Conservation (phyloP, 805 yeast genomes). For the Yarrowia divulgata region DNA sequence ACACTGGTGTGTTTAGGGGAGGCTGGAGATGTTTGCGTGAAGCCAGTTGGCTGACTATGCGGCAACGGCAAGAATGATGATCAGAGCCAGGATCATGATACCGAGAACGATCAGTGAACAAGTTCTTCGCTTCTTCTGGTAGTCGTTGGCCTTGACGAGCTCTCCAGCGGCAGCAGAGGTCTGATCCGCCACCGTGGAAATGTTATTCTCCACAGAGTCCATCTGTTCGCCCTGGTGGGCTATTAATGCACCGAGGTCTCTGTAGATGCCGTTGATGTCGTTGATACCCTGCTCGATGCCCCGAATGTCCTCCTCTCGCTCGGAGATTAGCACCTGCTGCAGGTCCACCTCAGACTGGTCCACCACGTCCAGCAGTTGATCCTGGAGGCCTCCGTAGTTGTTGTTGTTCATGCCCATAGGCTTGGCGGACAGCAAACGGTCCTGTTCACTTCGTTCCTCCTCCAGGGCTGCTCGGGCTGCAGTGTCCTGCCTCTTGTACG, state of each 20-base stretch:
- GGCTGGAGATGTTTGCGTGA: no score
- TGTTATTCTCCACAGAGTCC: conserved; percentile 83
- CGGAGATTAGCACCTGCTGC: conserved; percentile 49
- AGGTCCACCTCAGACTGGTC: conserved; percentile 45
- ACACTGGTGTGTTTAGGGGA: no score
- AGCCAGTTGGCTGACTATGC: conserved; percentile 1
- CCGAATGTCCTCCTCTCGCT: conserved; percentile 74
- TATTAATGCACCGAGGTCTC: conserved; percentile 78
- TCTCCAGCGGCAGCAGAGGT: conserved; percentile 76
- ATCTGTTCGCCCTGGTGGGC: conserved; percentile 85
- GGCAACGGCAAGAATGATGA: conserved; percentile 56
- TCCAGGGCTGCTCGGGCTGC: conserved; percentile 36
- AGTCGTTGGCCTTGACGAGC: conserved; percentile 73
- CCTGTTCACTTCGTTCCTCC: conserved; percentile 33
- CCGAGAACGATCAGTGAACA: conserved; percentile 75
- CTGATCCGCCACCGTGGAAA: conserved; percentile 66
- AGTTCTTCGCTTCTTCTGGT: conserved; percentile 71
- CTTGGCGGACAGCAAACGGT: conserved; percentile 11
- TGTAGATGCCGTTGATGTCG: conserved; percentile 85
- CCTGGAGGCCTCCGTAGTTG: conserved; percentile 30
- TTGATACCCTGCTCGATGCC: conserved; percentile 78
- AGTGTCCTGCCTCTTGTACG: conserved; percentile 48
- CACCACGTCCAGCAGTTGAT: conserved; percentile 55
- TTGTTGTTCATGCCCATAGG: conserved; percentile 4
- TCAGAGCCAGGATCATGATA: conserved; percentile 64